A percentile compares a stretch with the other conserved stretches of the same genome.
These are phyloP conservation scores for Cystobasidium onofrii DNA, from an alignment of 768 basidiomycete genomes.

Conservation along the genomic window DNA sequence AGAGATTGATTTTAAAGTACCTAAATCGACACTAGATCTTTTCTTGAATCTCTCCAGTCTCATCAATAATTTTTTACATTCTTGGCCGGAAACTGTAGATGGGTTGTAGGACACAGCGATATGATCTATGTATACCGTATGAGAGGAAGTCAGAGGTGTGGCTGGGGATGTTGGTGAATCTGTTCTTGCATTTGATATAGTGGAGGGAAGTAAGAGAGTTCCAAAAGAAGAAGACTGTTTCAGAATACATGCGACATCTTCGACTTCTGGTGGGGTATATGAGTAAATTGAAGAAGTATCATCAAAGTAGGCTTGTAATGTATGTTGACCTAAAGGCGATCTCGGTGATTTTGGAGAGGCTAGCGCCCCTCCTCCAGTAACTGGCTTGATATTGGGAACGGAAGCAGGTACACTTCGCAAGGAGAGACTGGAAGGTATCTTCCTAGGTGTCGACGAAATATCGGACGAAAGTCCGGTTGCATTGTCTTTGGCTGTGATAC, in stretches of 20 bases:
- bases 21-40: background rate
- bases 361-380: background rate
- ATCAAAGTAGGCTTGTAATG: background rate
- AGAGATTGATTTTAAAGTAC: background rate
- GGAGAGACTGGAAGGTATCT: background rate
- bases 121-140: constrained; percentile 2
- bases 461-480: no score
- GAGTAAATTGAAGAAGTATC: background rate
- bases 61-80: constrained; percentile 16
- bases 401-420: background rate
- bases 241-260: background rate
- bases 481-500: no score
- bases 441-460: background rate
- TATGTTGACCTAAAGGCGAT: background rate
- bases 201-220: background rate
- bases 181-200: background rate
- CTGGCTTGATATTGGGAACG: background rate
- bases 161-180: background rate
- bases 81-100: background rate
- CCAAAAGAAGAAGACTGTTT: background rate
- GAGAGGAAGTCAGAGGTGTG: constrained; percentile 6
- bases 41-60: constrained; percentile 6
- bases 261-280: background rate
- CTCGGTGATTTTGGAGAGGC: background rate
- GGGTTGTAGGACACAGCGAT: constrained; percentile 1